Percentiles rank a stretch among this genome's conserved stretches.
These are phyloP conservation scores for Colletotrichum destructivum DNA, from an alignment of 2,329 filamentous ascomycete genomes.

Conservation along the genomic window DNA sequence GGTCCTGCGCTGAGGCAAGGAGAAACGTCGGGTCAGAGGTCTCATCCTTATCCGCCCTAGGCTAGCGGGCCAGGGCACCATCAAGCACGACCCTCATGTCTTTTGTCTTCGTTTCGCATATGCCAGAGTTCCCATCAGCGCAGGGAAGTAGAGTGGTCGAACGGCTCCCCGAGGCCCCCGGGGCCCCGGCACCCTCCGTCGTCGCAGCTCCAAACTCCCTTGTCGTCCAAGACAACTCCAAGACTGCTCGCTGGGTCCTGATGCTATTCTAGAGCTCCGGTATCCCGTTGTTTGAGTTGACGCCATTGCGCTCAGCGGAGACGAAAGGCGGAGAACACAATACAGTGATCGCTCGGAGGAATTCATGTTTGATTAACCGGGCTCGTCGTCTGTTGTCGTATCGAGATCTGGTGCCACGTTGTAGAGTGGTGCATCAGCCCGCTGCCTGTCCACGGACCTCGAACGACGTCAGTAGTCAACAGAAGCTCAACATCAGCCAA, in stretches of 20 bases:
- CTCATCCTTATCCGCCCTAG: background rate
- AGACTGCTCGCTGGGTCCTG: constrained; percentile 1
- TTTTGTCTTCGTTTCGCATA: constrained; percentile 8
- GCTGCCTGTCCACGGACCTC: constrained; percentile 15
- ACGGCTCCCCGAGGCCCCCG: constrained; percentile 3
- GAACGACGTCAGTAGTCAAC: constrained; percentile 1
- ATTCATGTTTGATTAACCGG: constrained; percentile 19
- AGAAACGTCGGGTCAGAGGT: constrained; percentile 14
- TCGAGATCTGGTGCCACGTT: constrained; percentile 35
- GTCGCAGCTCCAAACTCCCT: constrained; percentile 6
- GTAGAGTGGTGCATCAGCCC: constrained; percentile 3
- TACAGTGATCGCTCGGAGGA: constrained; percentile 28
- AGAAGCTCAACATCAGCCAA: background rate
- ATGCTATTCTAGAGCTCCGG: background rate
- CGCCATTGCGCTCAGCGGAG: constrained; percentile 31
- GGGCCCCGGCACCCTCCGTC: constrained; percentile 13
- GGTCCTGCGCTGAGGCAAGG: constrained; percentile 16
- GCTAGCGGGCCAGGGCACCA: constrained; percentile 11
- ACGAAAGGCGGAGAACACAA: constrained; percentile 24
- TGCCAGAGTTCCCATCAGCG: constrained; percentile 31
- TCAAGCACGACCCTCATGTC: background rate
- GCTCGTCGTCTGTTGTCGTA: constrained; percentile 10
- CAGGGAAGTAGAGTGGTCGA: constrained; percentile 21
- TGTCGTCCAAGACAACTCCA: constrained; percentile 19
- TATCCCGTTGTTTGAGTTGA: background rate